Percentiles rank a stretch among this genome's conserved stretches.
Conservation (phyloP, 2,329 filamentous ascomycete species). For the Aotearoamyces nothofagi region DNA sequence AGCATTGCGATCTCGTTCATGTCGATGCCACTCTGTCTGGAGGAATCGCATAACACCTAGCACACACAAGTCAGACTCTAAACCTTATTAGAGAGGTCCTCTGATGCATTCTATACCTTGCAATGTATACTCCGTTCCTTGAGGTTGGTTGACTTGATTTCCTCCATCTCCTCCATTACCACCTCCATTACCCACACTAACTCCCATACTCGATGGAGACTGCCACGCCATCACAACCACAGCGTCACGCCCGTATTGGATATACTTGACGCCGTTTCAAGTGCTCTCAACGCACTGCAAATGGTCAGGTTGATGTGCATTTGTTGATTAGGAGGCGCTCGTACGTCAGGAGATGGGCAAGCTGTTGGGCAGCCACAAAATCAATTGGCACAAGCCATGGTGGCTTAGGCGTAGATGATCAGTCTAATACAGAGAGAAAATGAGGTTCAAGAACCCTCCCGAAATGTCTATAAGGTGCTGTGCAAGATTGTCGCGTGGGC, state of each 20-base stretch:
- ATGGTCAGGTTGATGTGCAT: background rate
- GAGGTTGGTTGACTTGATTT: slow-evolving; percentile 26
- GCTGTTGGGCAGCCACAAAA: too few species aligned
- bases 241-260: slow-evolving; percentile 7
- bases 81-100: slow-evolving; percentile 1
- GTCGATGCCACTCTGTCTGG: slow-evolving; percentile 97
- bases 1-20: slow-evolving; percentile 91
- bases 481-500: background rate
- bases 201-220: slow-evolving; percentile 41
- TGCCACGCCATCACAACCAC: slow-evolving; percentile 50
- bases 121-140: slow-evolving; percentile 57
- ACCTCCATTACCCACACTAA: slow-evolving; percentile 15
- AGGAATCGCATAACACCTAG: slow-evolving; percentile 98
- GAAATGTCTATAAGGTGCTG: background rate
- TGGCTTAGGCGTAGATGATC: background rate
- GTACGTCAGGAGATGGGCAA: background rate
- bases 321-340: background rate
- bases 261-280: background rate
- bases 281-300: background rate
- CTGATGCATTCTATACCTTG: slow-evolving; percentile 34
- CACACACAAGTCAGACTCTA: slow-evolving; percentile 40
- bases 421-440: background rate
- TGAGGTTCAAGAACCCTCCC: background rate
- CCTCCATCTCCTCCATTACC: slow-evolving; percentile 13
- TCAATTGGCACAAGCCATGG: too few species aligned